Base-by-base conservation (phyloP, 2,329 filamentous ascomycete species). In the Ascochyta lentis region DNA sequence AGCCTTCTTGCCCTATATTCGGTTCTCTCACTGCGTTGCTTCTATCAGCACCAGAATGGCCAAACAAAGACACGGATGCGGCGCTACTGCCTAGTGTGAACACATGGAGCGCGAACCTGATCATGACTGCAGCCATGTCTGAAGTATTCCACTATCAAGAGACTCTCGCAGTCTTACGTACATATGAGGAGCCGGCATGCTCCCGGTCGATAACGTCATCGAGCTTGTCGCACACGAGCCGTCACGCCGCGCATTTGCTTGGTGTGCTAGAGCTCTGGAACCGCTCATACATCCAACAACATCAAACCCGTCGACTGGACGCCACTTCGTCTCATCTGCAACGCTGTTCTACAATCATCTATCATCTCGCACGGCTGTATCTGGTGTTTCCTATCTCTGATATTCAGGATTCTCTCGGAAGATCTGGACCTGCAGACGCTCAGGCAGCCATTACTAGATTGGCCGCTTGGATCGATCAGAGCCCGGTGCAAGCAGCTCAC, bases 371-470 rank as follows among this genome's bases (percentile, higher is more conserved):
- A 3, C 53, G 42, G 19, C 3, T 56, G 4, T 50, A 56, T 19
- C 4, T 56, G 6, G 8, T 26, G 3, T 40, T 56, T 15, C 53
- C 53, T 1, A 4, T 56, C 2, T 51, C 41, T 4, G 53, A 56
- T 9, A 45, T 56, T 7, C 53, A 56, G 26, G 53, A 56, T 19
- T 56, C 47, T 46, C 46, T 56, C 12, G 53, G 53, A 31, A 35
- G 42, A 47, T 50, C 53, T 16, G 53, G 53, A 8, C 24, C 37
- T 16, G 13, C 35, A 27, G 47, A 50, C 16, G 35, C 47, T 24
- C 23, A 24, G n/a, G 37, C 35, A 6, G 41, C 53, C 4, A 51
- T 51, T 41, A 24, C 10, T 9, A 27, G 47, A 33, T 23, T 56
- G 27, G 7, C 7, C 1, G 12, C 41, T 2, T 56, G 53, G 53